Conservation (phyloP, 2,329 filamentous ascomycete species). For the Bipolaris oryzae region DNA sequence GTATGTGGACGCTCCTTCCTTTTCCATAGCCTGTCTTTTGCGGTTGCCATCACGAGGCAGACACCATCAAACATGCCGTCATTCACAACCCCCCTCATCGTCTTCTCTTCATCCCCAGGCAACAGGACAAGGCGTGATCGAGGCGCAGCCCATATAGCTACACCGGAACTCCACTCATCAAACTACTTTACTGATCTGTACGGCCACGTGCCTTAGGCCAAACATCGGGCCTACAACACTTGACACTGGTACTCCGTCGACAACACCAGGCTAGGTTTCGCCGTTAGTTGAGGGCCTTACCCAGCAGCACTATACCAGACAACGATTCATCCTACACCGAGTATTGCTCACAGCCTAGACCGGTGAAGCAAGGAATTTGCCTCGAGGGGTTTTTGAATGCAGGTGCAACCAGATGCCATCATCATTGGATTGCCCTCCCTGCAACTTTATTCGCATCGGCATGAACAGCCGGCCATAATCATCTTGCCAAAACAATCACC, state of each 20-base stretch:
- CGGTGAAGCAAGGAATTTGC: slow-evolving; percentile 7
- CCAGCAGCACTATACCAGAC: not conserved
- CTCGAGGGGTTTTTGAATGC: not conserved
- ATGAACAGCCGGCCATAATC: slow-evolving; percentile 35
- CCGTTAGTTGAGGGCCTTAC: slow-evolving; percentile 9
- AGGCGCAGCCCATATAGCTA: slow-evolving; percentile 31
- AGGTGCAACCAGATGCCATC: not conserved
- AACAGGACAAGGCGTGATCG: slow-evolving; percentile 18
- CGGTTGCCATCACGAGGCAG: slow-evolving; percentile 26
- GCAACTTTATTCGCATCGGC: slow-evolving; percentile 15
- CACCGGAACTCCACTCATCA: slow-evolving; percentile 11
- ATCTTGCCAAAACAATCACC: slow-evolving; percentile 21
- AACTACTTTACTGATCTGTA: slow-evolving; percentile 24
- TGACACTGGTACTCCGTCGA: slow-evolving; percentile 22
- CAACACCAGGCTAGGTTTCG: slow-evolving; percentile 26
- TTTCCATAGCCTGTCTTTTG: slow-evolving; percentile 22
- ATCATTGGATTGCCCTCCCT: not conserved
- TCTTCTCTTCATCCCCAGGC: slow-evolving; percentile 22
- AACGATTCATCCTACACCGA: not conserved
- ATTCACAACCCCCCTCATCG: not conserved
- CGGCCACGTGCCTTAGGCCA: slow-evolving; percentile 28
- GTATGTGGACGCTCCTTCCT: slow-evolving; percentile 42
- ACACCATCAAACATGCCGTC: no score
- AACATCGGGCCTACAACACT: slow-evolving; percentile 25
- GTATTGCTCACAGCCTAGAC: slow-evolving; percentile 24